phyloP scores from a whole-genome alignment of 805 yeast genomes.

The Yarrowia sp. region DNA sequence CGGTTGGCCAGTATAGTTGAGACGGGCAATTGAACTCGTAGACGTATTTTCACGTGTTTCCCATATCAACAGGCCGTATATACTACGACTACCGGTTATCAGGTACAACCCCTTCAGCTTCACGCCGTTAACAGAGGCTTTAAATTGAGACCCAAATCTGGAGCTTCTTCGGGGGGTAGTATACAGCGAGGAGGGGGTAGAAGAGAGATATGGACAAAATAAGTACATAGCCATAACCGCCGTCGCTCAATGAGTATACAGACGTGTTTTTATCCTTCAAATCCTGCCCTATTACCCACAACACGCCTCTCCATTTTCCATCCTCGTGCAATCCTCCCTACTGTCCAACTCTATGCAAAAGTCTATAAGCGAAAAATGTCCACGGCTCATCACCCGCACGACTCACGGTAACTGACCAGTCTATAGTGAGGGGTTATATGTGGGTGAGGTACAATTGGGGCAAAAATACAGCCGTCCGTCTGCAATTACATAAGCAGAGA shows the following conservation, averaged over 20 bases:
- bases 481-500: no score
- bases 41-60: no score
- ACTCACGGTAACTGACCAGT: not conserved
- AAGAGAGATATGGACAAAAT: not conserved
- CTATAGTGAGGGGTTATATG: no score
- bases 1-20: no score
- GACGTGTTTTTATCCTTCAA: no score
- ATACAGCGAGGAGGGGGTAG: not conserved
- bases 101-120: no score
- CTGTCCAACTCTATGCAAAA: slow-evolving; percentile 6
- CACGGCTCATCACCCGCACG: slow-evolving; percentile 30
- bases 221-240: not conserved
- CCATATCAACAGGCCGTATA: no score
- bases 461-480: no score
- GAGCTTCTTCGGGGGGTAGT: slow-evolving; percentile 26
- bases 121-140: slow-evolving; percentile 14
- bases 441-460: no score
- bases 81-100: not conserved
- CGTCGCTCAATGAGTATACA: not conserved
- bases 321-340: no score
- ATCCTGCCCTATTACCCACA: no score
- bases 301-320: not conserved
- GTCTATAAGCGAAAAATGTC: slow-evolving; percentile 23
- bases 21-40: no score
- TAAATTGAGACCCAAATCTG: slow-evolving; percentile 3